phyloP scores from a whole-genome alignment of 306 rosid species.

The Alnus glutinosa region DNA sequence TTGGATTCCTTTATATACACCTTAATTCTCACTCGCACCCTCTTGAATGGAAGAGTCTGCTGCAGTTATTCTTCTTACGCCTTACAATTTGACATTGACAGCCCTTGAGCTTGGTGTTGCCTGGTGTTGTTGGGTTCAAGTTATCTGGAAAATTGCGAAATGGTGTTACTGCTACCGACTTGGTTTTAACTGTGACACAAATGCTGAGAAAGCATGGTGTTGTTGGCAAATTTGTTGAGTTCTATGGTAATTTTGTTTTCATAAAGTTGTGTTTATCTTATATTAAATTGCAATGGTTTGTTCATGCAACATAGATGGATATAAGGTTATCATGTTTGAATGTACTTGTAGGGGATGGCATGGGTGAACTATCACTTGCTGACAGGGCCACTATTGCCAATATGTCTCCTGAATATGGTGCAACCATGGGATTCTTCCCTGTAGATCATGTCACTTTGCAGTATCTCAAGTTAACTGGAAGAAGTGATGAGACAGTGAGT shows the following conservation, averaged over 20 bases:
- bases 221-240: slow-evolving; percentile 95
- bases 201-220: slow-evolving; percentile 93
- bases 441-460: slow-evolving; percentile 94
- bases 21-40: background rate
- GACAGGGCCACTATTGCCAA: slow-evolving; percentile 99
- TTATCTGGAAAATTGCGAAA: slow-evolving; percentile 70
- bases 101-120: slow-evolving; percentile 98
- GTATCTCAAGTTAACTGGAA: slow-evolving; percentile 89
- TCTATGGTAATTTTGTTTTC: slow-evolving; percentile 61
- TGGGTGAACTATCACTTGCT: slow-evolving; percentile 87
- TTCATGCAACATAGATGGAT: background rate
- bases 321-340: slow-evolving; percentile 21
- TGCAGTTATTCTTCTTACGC: slow-evolving; percentile 26
- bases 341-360: slow-evolving; percentile 78
- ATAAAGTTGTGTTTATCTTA: background rate
- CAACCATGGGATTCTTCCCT: slow-evolving; percentile 98
- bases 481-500: slow-evolving; percentile 93
- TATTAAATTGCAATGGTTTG: background rate
- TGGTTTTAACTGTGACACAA: slow-evolving; percentile 92
- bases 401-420: slow-evolving; percentile 99
- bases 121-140: slow-evolving; percentile 95
- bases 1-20: background rate
- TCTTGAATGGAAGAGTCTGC: slow-evolving; percentile 21
- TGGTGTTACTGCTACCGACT: slow-evolving; percentile 94
- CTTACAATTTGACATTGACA: slow-evolving; percentile 42